These are phyloP conservation scores for Ajuga reptans DNA, from an alignment of 305 asterid species.

Conservation along the genomic window DNA sequence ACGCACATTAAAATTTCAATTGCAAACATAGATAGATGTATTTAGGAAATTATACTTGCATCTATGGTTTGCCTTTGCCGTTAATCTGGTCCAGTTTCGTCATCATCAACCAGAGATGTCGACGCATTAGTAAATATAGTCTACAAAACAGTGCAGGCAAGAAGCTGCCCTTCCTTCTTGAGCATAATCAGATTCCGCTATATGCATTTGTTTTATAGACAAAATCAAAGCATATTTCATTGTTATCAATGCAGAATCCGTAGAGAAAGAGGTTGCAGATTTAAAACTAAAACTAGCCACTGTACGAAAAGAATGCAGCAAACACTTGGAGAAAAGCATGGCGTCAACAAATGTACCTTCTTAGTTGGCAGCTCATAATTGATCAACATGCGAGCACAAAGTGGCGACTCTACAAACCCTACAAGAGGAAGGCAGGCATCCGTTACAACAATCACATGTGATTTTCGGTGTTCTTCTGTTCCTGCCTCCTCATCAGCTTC, in stretches of 20 bases:
- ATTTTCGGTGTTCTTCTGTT: constrained; percentile 44
- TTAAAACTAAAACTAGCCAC: neutral
- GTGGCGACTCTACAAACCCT: constrained; percentile 59
- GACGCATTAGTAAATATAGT: neutral
- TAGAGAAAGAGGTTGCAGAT: neutral
- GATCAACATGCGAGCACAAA: constrained; percentile 61
- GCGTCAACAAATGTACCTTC: constrained; percentile 41
- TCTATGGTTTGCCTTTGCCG: neutral
- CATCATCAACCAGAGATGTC: neutral
- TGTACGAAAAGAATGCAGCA: neutral
- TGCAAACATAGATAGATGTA: neutral
- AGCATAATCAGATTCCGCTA: constrained; percentile 2
- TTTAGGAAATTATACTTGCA: neutral
- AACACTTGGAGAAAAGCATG: neutral
- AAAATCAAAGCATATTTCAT: neutral
- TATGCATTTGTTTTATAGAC: neutral
- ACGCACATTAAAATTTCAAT: neutral
- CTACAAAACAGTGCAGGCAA: neutral
- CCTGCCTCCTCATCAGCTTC: constrained; percentile 39
- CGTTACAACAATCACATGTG: constrained; percentile 65
- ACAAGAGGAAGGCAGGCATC: constrained; percentile 87
- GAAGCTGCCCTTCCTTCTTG: constrained; percentile 6
- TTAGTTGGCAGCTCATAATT: constrained; percentile 79
- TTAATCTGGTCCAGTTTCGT: neutral
- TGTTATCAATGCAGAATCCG: neutral